Base-by-base conservation (phyloP, 306 rosid genomes). In the Rosa multiflora region DNA sequence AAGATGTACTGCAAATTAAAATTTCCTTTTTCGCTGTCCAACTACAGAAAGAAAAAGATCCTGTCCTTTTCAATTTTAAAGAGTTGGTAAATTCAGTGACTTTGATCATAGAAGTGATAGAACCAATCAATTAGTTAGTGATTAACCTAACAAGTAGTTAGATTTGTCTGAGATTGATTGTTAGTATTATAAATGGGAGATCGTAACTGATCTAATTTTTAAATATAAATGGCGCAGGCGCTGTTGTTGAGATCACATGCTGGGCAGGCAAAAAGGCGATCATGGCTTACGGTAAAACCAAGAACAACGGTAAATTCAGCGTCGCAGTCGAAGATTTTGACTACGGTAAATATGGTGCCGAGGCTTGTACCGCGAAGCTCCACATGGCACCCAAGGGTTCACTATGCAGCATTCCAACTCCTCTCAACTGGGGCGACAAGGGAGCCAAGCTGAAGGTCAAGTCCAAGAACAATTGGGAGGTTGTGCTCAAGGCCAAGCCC, bases 361-460 rank as follows among this genome's bases (percentile, higher is more conserved):
- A 39, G n/a, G 92, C 89, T n/a, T 92, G 98, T 86, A 91, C 68
- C 73, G 98, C 98, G 21, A 90, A 80, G 84, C 92, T 94, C 58
- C 77, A 92, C 73, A 91, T 93, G 0, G 85, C 98, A 12, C 98
- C 98, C 9, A 86, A 92, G 88, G 89, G 74, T 32, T 94, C 98
- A 0, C 88, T 88, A 0, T 94, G 88, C 84, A 87, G 80, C 89
- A 84, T 94, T n/a, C 91, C 98, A 2, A 92, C 97, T 3, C 83
- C 83, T 80, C 77, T 83, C 3, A 85, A 91, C 2, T 85, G 80
- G 78, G 98, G 97, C 56, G 80, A 76, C 67, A 82, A 74, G 64
- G 91, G 88, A 39, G 89, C 97, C 7, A 69, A 79, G 10, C 82
- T 94, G 78, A 85, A 73, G 80, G 85, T 94, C 40, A 91, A 94